phyloP scores from a whole-genome alignment of 495 filamentous ascomycete genomes.

The Xylaria grammica region DNA sequence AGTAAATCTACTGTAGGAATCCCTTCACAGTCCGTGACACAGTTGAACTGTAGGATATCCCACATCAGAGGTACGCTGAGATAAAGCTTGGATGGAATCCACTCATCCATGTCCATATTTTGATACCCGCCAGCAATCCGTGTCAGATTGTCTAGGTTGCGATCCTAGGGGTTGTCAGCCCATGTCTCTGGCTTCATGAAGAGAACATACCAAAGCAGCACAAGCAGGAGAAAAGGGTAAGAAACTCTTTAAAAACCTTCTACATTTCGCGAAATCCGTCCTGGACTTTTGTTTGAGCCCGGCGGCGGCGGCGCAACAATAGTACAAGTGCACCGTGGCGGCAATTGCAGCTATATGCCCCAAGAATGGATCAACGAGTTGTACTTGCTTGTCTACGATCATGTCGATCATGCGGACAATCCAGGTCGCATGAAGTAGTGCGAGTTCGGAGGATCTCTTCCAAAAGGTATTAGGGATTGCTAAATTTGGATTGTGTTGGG shows the following conservation, averaged over 20 bases:
- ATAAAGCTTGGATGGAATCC: constrained; percentile 53
- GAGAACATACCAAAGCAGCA: constrained; percentile 40
- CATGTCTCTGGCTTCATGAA: not conserved
- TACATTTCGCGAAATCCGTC: constrained; percentile 51
- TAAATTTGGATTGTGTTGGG: constrained; percentile 52
- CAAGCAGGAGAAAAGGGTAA: constrained; percentile 48
- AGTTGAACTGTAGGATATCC: constrained; percentile 52
- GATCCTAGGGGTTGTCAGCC: constrained; percentile 35
- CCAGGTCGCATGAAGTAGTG: constrained; percentile 53
- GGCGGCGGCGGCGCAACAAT: constrained; percentile 50
- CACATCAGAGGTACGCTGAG: constrained; percentile 59
- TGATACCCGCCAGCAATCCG: constrained; percentile 51
- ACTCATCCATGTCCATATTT: constrained; percentile 47
- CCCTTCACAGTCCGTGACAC: constrained; percentile 27
- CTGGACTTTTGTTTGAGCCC: constrained; percentile 53
- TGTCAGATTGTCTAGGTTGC: constrained; percentile 49
- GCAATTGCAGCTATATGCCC: constrained; percentile 52
- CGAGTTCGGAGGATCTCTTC: constrained; percentile 52
- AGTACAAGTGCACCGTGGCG: constrained; percentile 53
- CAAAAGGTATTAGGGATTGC: constrained; percentile 55
- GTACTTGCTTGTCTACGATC: constrained; percentile 51
- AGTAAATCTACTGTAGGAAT: constrained; percentile 31
- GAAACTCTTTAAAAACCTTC: constrained; percentile 49
- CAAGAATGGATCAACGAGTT: constrained; percentile 52
- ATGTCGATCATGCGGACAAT: constrained; percentile 57